A percentile compares a stretch with the other conserved stretches of the same genome.
These are phyloP conservation scores for Amylostereum areolatum DNA, from an alignment of 1,284 basidiomycete genomes.

Conservation along the genomic window DNA sequence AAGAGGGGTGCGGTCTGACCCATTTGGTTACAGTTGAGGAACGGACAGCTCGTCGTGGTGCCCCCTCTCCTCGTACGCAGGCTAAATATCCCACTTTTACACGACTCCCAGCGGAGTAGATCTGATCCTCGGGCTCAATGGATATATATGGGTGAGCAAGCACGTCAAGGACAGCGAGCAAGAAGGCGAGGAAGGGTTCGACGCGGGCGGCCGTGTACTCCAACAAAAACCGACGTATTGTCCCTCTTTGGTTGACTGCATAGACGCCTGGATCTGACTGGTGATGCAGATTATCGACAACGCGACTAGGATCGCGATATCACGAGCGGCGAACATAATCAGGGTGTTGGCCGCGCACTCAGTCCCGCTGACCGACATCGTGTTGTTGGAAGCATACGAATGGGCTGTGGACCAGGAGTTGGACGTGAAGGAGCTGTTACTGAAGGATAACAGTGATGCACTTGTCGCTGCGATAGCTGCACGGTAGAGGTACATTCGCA, in stretches of 20 bases:
- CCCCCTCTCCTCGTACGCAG: slow-evolving; percentile 85
- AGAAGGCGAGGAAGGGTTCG: slow-evolving; percentile 81
- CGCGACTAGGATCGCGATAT: slow-evolving; percentile 73
- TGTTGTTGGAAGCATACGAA: slow-evolving; percentile 78
- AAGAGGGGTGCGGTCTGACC: too few relatives aligned
- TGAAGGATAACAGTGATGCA: slow-evolving; percentile 56
- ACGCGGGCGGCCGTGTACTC: slow-evolving; percentile 93
- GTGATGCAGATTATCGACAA: slow-evolving; percentile 66
- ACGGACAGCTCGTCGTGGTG: slow-evolving; percentile 84
- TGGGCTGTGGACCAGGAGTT: slow-evolving; percentile 73
- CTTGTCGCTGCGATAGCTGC: slow-evolving; percentile 45
- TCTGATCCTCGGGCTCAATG: slow-evolving; percentile 92
- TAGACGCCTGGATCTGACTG: slow-evolving; percentile 1
- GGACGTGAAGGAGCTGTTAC: slow-evolving; percentile 53
- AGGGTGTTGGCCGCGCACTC: slow-evolving; percentile 69
- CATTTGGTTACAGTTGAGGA: slow-evolving; percentile 62
- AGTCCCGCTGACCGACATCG: slow-evolving; percentile 73
- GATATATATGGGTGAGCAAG: slow-evolving; percentile 94
- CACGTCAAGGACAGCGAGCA: slow-evolving; percentile 70
- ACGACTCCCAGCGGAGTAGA: slow-evolving; percentile 89
- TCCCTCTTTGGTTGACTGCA: slow-evolving; percentile 4
- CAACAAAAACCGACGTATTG: slow-evolving; percentile 87
- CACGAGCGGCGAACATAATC: slow-evolving; percentile 79
- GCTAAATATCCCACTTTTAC: slow-evolving; percentile 93
- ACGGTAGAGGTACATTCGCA: slow-evolving; percentile 1